These are phyloP conservation scores for Tuber borchii DNA, from an alignment of 495 filamentous ascomycete genomes.

Conservation along the genomic window DNA sequence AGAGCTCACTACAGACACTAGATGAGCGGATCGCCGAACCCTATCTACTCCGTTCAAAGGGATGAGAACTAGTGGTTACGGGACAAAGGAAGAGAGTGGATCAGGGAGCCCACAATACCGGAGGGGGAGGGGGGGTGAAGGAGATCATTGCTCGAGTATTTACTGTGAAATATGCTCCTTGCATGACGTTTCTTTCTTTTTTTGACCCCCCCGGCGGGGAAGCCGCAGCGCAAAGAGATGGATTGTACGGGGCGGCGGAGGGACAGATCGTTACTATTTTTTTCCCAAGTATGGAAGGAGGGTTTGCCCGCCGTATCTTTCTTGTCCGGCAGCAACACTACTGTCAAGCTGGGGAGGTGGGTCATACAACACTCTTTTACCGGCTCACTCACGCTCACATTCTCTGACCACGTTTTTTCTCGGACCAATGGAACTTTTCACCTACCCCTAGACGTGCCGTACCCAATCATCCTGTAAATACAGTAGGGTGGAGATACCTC, in stretches of 20 bases:
- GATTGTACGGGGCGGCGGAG: neutral
- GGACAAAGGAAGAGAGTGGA: neutral
- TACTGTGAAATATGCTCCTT: neutral
- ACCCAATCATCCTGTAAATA: neutral
- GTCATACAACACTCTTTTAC: neutral
- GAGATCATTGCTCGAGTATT: neutral
- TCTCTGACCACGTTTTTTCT: neutral
- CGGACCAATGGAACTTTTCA: slow-evolving; percentile 1
- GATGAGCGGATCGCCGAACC: neutral
- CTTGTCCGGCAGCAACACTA: neutral
- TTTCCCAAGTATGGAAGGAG: neutral
- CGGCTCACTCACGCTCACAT: neutral
- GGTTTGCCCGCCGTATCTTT: neutral
- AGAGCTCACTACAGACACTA: neutral
- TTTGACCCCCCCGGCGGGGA: neutral
- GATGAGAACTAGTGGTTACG: neutral
- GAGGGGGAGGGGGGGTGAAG: neutral
- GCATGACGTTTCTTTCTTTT: neutral
- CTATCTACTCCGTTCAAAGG: neutral
- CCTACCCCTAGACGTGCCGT: neutral
- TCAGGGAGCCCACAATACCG: neutral
- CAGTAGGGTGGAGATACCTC: neutral
- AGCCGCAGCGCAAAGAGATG: neutral
- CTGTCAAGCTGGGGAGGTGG: neutral
- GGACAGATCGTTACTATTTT: neutral